Evolutionary conservation across 495 filamentous ascomycete species (phyloP), one percentile per base, ranked within the genome.

Genomic region (Gamarada debralockiae): DNA sequence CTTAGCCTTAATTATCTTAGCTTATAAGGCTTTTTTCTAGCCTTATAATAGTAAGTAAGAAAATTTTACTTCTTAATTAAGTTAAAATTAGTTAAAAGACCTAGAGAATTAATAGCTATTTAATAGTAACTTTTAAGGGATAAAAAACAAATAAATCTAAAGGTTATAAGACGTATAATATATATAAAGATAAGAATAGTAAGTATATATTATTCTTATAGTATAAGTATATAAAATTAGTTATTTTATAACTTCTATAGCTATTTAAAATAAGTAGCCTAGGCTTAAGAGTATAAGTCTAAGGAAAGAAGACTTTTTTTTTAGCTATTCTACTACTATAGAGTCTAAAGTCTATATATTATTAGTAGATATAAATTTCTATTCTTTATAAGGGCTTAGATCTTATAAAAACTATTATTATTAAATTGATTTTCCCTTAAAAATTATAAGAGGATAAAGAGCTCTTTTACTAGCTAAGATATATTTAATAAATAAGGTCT

Each of bases 401-500:
- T 38, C 22, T 13, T 3, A 10, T 9, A n/a, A 8, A 39, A 38
- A 38, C 15, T 33, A 50, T 25, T 50, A 18, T 39, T 18, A 3
- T 50, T 39, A 18, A 33, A 48, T 12, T 33, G 31, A 33, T 33
- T n/a, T n/a, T n/a, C n/a, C n/a, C n/a, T n/a, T n/a, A n/a, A n/a
- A n/a, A n/a, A n/a, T n/a, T n/a, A n/a, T 22, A 12, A 48, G 22
- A 6, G 29, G 45, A 36, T 9, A 4, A 5, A 36, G 14, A 6
- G 5, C 20, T 10, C 14, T 18, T 12, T 17, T 17, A 6, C 13
- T 48, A 13, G 22, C 18, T 15, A 12, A 33, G 45, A 48, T 48
- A 21, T 18, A 31, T 25, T 48, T 25, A 21, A 48, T 48, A 48
- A 48, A 48, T 31, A 36, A 48, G 5, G 29, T 48, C 45, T 18